A percentile compares a stretch with the other conserved stretches of the same genome.
These are phyloP conservation scores for Podospora fimiseda DNA, from an alignment of 495 filamentous ascomycete genomes.

Conservation along the genomic window DNA sequence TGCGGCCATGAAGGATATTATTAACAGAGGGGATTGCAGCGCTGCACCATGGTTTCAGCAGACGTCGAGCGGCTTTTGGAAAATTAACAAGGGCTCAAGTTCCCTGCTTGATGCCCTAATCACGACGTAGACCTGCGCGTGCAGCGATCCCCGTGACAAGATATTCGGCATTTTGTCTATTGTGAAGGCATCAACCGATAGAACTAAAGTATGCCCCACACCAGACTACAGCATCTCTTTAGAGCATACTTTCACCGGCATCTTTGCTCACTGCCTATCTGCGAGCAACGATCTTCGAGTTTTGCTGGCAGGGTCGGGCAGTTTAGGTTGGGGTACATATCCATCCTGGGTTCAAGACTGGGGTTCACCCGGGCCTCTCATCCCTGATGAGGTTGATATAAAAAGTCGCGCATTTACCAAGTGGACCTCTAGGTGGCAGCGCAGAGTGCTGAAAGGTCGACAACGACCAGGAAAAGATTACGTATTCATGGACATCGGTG, in stretches of 20 bases:
- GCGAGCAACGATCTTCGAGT: neutral
- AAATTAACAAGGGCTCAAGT: neutral
- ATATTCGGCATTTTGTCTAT: neutral
- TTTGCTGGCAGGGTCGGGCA: neutral
- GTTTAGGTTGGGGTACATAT: neutral
- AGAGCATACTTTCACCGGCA: neutral
- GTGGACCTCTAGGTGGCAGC: neutral
- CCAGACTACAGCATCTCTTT: neutral
- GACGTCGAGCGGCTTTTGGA: neutral
- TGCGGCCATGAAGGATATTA: neutral
- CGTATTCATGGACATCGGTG: too few species aligned
- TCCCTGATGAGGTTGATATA: neutral
- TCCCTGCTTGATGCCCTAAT: neutral
- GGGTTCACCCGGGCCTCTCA: neutral
- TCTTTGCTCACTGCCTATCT: neutral
- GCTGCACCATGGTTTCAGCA: neutral
- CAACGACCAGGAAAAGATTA: neutral
- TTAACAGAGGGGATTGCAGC: neutral
- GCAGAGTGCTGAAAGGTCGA: neutral
- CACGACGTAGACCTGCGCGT: neutral
- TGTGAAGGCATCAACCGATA: neutral
- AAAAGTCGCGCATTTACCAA: neutral
- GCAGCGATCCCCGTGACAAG: neutral
- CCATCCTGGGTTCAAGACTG: neutral
- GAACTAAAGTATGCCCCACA: neutral